phyloP scores from a whole-genome alignment of 176 grass and related monocot species.

The Triticum dicoccoides region DNA sequence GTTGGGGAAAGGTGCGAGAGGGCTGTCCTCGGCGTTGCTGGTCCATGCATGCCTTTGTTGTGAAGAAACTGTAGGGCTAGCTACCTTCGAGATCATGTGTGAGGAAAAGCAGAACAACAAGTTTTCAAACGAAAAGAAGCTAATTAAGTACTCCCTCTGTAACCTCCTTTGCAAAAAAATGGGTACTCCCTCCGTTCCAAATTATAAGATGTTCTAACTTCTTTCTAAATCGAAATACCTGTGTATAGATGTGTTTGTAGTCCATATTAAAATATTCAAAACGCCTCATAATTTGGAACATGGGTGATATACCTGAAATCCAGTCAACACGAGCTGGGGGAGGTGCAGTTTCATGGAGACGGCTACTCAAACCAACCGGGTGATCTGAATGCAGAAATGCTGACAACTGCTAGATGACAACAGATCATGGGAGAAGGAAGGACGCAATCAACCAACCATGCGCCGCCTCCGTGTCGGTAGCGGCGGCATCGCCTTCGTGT shows the following conservation, averaged over 20 bases:
- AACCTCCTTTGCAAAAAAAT: too few species aligned
- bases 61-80: constrained; percentile 39
- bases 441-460: not conserved
- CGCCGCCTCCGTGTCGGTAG: not conserved
- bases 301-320: too few species aligned
- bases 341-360: not conserved
- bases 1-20: constrained; percentile 30
- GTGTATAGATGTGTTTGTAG: too few species aligned
- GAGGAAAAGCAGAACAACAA: not conserved
- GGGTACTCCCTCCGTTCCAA: too few species aligned
- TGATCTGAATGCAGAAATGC: not conserved
- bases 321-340: too few species aligned
- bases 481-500: not conserved
- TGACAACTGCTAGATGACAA: constrained; percentile 11
- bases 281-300: too few species aligned
- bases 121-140: too few species aligned
- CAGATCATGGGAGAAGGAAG: not conserved
- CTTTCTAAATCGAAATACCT: too few species aligned
- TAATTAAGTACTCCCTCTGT: too few species aligned
- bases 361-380: not conserved
- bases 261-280: too few species aligned
- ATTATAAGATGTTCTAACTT: too few species aligned
- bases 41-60: constrained; percentile 35
- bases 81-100: not conserved
- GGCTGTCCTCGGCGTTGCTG: not conserved